Evolutionary conservation across 2,329 filamentous ascomycete species (phyloP).

Genomic region (Lasiodiplodia sp.): DNA sequence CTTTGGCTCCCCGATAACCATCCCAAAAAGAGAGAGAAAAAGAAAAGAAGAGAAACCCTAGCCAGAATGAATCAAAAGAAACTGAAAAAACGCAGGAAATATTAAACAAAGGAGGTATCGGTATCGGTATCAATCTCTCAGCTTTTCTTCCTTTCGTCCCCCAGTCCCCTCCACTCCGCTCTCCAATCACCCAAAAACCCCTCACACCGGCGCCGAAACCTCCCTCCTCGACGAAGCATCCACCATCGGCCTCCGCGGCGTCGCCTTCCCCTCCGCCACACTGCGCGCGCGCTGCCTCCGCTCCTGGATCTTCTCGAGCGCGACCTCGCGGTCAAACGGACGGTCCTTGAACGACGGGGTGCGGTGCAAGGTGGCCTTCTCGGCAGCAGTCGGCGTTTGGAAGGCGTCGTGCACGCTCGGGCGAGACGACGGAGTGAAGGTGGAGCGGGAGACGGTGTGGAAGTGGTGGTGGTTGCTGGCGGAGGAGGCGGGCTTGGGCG

Average conservation of each 20-base stretch:
- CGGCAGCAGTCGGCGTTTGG: slow-evolving; percentile 34
- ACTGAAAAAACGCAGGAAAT: background rate
- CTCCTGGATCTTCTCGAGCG: slow-evolving; percentile 77
- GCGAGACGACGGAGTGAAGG: slow-evolving; percentile 34
- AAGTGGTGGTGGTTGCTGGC: slow-evolving; percentile 14
- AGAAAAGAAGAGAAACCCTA: background rate
- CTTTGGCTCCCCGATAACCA: background rate
- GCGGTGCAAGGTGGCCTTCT: slow-evolving; percentile 39
- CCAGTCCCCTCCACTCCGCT: background rate
- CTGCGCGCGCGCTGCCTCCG: slow-evolving; percentile 74
- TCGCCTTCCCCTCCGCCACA: slow-evolving; percentile 68
- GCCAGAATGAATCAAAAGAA: background rate
- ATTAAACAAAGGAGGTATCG: background rate
- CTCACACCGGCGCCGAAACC: slow-evolving; percentile 50
- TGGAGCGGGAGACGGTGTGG: slow-evolving; percentile 31
- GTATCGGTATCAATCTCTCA: background rate
- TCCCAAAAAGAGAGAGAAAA: background rate
- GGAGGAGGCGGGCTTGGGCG: slow-evolving; percentile 43
- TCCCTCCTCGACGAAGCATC: slow-evolving; percentile 52
- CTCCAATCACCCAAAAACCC: background rate
- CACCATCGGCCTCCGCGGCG: slow-evolving; percentile 67
- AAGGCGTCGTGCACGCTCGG: slow-evolving; percentile 37
- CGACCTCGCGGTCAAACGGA: slow-evolving; percentile 69
- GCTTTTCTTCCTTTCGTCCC: background rate
- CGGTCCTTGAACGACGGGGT: slow-evolving; percentile 41